Conservation (phyloP, 306 rosid genomes). For the Cucurbita argyrosperma region DNA sequence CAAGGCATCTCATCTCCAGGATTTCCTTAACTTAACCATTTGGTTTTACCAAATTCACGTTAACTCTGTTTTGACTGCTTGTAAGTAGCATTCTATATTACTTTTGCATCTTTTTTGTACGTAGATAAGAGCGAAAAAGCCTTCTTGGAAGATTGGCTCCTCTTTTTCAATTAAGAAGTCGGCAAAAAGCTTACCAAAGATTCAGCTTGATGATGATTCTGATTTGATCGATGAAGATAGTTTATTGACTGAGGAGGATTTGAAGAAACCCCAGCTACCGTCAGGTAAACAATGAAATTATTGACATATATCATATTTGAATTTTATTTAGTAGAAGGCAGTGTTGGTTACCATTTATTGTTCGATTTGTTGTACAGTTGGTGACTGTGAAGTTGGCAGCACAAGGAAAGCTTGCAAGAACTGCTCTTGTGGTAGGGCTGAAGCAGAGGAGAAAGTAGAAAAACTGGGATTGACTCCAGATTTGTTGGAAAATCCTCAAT, state of each 20-base stretch:
- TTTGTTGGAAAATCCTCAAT: constrained; percentile 64
- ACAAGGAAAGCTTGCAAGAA: constrained; percentile 93
- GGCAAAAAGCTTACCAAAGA: constrained; percentile 34
- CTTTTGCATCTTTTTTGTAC: background rate
- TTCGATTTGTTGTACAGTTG: constrained; percentile 23
- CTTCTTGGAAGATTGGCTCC: constrained; percentile 10
- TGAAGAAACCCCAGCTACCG: constrained; percentile 36
- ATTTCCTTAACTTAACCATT: background rate
- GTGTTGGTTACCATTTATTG: background rate
- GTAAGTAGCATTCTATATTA: background rate
- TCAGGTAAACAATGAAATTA: constrained; percentile 21
- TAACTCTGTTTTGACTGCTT: background rate
- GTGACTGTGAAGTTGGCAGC: constrained; percentile 75
- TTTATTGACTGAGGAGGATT: constrained; percentile 76
- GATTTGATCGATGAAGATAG: constrained; percentile 81
- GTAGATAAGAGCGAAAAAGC: constrained; percentile 7
- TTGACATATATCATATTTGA: background rate
- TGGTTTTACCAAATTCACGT: background rate
- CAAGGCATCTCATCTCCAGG: background rate
- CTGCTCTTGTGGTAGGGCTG: constrained; percentile 88
- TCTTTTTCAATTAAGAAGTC: constrained; percentile 7
- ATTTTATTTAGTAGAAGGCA: background rate
- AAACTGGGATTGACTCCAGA: constrained; percentile 62
- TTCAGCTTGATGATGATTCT: constrained; percentile 58
- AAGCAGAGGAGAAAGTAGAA: constrained; percentile 68